Conservation (phyloP, 306 rosid genomes). For the Lupinus albus region DNA sequence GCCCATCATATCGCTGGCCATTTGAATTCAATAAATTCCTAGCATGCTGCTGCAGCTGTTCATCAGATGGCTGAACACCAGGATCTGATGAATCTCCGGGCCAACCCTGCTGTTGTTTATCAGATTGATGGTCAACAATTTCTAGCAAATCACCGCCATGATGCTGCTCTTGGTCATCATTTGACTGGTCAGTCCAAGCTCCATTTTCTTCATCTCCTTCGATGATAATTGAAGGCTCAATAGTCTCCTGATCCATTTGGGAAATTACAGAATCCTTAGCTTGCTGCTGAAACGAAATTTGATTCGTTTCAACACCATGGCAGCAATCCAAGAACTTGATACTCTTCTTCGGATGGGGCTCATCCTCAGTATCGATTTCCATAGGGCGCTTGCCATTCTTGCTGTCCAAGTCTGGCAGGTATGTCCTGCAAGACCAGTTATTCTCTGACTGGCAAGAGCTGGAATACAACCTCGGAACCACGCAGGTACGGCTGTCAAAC, state of each 20-base stretch:
- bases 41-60: slow-evolving; percentile 21
- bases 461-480: slow-evolving; percentile 70
- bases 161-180: slow-evolving; percentile 20
- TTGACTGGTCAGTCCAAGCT: slow-evolving; percentile 22
- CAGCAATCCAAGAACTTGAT: slow-evolving; percentile 49
- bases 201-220: slow-evolving; percentile 24
- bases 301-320: not conserved
- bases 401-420: slow-evolving; percentile 53
- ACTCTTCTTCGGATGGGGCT: slow-evolving; percentile 52
- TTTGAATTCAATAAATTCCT: slow-evolving; percentile 8
- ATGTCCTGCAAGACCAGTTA: slow-evolving; percentile 73
- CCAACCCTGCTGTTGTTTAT: slow-evolving; percentile 8
- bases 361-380: slow-evolving; percentile 53
- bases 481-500: slow-evolving; percentile 81
- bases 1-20: slow-evolving; percentile 46
- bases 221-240: slow-evolving; percentile 17
- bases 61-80: slow-evolving; percentile 18
- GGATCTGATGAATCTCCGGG: slow-evolving; percentile 21
- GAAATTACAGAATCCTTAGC: slow-evolving; percentile 35
- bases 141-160: slow-evolving; percentile 28
- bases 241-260: slow-evolving; percentile 45
- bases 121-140: slow-evolving; percentile 14
- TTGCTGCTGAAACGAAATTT: slow-evolving; percentile 34
- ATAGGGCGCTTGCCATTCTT: slow-evolving; percentile 60
- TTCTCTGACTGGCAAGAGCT: slow-evolving; percentile 64